Percentiles rank a stretch among this genome's conserved stretches.
Evolutionary conservation across 1,284 basidiomycete species (phyloP).

Genomic region (Athelia psychrophila): DNA sequence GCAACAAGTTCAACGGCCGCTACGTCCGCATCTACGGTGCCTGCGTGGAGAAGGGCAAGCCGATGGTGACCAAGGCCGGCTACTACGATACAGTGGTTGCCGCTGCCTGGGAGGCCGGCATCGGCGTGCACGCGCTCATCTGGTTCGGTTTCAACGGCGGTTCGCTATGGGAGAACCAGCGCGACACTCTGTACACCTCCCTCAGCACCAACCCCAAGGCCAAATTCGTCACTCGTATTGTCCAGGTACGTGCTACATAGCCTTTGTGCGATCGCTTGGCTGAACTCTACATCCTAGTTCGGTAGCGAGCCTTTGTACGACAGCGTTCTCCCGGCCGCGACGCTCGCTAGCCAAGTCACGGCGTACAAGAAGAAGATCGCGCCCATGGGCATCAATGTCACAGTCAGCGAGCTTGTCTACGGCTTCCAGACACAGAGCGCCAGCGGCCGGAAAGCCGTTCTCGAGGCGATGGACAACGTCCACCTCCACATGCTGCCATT

Average conservation of each 20-base stretch:
- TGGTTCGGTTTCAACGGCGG: conserved; percentile 70
- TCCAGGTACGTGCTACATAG: conserved; percentile 44
- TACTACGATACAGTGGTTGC: conserved; percentile 55
- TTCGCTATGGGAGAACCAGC: conserved; percentile 52
- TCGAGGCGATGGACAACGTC: conserved; percentile 64
- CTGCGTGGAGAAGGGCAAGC: conserved; percentile 50
- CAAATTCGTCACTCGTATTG: conserved; percentile 61
- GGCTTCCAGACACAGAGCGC: conserved; percentile 45
- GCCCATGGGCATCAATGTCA: conserved; percentile 59
- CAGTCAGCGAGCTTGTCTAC: conserved; percentile 51
- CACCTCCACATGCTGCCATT: conserved; percentile 76
- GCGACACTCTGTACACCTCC: conserved; percentile 49
- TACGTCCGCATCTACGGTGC: conserved; percentile 72
- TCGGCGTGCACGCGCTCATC: conserved; percentile 73
- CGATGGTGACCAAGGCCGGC: not conserved
- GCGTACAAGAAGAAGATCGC: conserved; percentile 48
- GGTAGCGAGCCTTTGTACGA: conserved; percentile 76
- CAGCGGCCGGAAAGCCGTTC: conserved; percentile 50
- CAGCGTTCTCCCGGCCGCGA: conserved; percentile 44
- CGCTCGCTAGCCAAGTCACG: conserved; percentile 56
- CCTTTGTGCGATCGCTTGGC: too few species aligned
- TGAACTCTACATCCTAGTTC: too few species aligned
- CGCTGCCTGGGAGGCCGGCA: conserved; percentile 65
- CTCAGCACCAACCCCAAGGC: conserved; percentile 64
- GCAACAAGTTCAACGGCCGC: conserved; percentile 55